Evolutionary conservation across 331 rosid species (phyloP).

Genomic region (Quercus tomentella): DNA sequence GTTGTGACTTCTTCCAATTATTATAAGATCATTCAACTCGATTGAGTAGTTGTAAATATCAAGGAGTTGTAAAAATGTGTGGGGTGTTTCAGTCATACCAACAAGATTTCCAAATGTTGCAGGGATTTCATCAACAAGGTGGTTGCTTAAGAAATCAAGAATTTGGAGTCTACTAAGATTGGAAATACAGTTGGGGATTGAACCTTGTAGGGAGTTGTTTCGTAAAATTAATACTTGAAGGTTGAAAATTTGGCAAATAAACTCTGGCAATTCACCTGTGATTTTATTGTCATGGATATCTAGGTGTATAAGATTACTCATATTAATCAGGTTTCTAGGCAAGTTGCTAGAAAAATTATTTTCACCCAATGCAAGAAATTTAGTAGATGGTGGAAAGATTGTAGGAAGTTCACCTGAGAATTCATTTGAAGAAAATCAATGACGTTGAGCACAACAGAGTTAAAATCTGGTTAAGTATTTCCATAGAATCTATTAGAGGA

Average conservation of each 20-base stretch:
- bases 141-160: slow-evolving; percentile 26
- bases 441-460: neutral
- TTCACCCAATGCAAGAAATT: neutral
- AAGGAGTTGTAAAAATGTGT: neutral
- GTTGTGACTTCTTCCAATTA: slow-evolving; percentile 25
- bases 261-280: too few relatives aligned
- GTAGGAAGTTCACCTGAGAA: slow-evolving; percentile 25
- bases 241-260: neutral
- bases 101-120: neutral
- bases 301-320: slow-evolving; percentile 16
- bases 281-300: slow-evolving; percentile 25
- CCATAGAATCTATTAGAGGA: slow-evolving; percentile 22
- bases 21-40: slow-evolving; percentile 13
- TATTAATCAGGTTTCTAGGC: slow-evolving; percentile 16
- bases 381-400: slow-evolving; percentile 6
- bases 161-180: slow-evolving; percentile 22
- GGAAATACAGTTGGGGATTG: neutral
- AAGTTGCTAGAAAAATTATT: slow-evolving; percentile 7
- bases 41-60: too few relatives aligned
- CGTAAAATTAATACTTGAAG: neutral
- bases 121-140: slow-evolving; percentile 6
- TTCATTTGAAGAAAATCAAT: slow-evolving; percentile 28
- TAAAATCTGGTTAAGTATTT: slow-evolving; percentile 6
- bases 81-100: slow-evolving; percentile 17
- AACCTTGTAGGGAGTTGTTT: too few relatives aligned